A percentile compares a stretch with the other conserved stretches of the same genome.
phyloP scores from a whole-genome alignment of 805 yeast genomes.

The Teunomyces barrocoloradensis region DNA sequence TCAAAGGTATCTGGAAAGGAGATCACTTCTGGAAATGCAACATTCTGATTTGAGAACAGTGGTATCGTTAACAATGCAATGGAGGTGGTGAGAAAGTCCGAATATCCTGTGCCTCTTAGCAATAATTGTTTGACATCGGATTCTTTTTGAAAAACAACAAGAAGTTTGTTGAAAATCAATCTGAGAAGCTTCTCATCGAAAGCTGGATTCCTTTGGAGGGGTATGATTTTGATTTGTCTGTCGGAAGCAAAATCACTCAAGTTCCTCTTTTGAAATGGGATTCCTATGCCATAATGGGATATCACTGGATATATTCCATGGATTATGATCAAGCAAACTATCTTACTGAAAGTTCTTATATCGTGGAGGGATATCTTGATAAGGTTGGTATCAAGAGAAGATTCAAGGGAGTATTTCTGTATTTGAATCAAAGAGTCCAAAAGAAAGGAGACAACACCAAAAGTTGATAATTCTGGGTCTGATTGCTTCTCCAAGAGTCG shows the following conservation, averaged over 20 bases:
- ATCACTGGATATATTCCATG: constrained; percentile 71
- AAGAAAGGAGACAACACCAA: constrained; percentile 31
- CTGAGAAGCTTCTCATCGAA: constrained; percentile 18
- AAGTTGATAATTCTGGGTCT: background rate
- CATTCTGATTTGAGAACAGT: constrained; percentile 7
- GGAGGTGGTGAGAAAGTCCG: constrained; percentile 54
- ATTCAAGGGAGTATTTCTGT: constrained; percentile 33
- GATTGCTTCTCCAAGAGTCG: background rate
- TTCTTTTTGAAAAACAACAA: constrained; percentile 31
- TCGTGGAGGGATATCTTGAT: constrained; percentile 81
- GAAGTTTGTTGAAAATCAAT: constrained; percentile 31
- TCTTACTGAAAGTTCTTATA: constrained; percentile 65
- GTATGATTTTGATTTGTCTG: constrained; percentile 15
- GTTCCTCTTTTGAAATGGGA: constrained; percentile 61
- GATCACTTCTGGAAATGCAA: constrained; percentile 19
- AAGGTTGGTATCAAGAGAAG: constrained; percentile 26
- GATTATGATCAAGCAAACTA: constrained; percentile 62
- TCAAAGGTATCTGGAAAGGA: constrained; percentile 61
- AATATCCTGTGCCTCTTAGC: constrained; percentile 63
- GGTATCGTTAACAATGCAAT: constrained; percentile 43
- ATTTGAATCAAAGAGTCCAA: constrained; percentile 37
- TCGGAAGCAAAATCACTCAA: constrained; percentile 45
- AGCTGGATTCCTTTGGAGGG: background rate
- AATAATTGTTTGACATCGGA: constrained; percentile 55
- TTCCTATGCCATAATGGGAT: constrained; percentile 51